Evolutionary conservation across 805 yeast genomes (phyloP).

Genomic region (Lachancea quebecensis): DNA sequence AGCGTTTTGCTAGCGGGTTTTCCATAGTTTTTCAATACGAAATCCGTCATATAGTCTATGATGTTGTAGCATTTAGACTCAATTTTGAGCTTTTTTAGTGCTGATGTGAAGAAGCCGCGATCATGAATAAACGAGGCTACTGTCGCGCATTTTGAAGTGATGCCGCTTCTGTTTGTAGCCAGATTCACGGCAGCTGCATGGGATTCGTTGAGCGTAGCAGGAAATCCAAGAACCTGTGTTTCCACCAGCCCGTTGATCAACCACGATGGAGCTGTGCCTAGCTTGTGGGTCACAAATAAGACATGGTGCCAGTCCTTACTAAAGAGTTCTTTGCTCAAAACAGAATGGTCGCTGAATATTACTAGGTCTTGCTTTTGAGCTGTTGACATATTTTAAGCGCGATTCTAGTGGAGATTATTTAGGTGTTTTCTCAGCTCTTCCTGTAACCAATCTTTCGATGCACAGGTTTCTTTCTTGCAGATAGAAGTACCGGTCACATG

Average conservation of each 20-base stretch:
- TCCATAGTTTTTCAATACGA: slow-evolving; percentile 35
- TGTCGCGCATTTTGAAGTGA: slow-evolving; percentile 17
- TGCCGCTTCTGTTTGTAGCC: slow-evolving; percentile 10
- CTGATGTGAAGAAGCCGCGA: slow-evolving; percentile 12
- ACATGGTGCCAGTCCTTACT: slow-evolving; percentile 20
- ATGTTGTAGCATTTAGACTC: slow-evolving; percentile 23
- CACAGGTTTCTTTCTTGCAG: neutral
- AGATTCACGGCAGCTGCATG: slow-evolving; percentile 21
- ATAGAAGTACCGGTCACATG: neutral
- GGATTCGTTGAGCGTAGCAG: slow-evolving; percentile 35
- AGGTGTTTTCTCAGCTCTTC: neutral
- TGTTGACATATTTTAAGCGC: slow-evolving; percentile 9
- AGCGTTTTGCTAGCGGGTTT: slow-evolving; percentile 76
- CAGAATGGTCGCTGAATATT: slow-evolving; percentile 45
- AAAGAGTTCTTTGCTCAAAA: slow-evolving; percentile 28
- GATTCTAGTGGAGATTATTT: neutral
- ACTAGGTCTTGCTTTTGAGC: slow-evolving; percentile 53
- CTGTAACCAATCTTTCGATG: neutral
- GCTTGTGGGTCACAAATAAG: slow-evolving; percentile 35
- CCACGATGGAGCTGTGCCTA: slow-evolving; percentile 62
- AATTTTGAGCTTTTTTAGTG: slow-evolving; percentile 21
- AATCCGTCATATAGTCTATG: slow-evolving; percentile 42
- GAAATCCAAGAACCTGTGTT: slow-evolving; percentile 38
- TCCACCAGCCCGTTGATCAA: slow-evolving; percentile 50
- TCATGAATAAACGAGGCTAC: slow-evolving; percentile 28